A percentile compares a stretch with the other conserved stretches of the same genome.
phyloP scores from a whole-genome alignment of 495 filamentous ascomycete genomes.

The Physcia stellaris region DNA sequence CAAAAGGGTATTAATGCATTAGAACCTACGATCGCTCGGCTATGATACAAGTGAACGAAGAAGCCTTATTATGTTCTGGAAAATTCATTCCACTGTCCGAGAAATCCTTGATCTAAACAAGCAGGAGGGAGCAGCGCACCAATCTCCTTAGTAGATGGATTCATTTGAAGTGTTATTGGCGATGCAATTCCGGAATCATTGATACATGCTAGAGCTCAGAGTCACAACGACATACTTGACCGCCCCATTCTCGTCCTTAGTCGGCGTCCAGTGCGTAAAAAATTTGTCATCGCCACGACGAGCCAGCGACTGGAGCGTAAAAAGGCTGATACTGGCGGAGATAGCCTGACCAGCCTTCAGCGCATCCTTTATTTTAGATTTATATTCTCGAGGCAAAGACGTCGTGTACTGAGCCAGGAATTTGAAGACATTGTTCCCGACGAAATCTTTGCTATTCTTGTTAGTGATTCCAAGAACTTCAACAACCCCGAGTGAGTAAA shows the following conservation, averaged over 20 bases:
- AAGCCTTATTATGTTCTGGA: too few species aligned
- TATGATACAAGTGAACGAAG: too few species aligned
- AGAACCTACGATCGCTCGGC: too few species aligned
- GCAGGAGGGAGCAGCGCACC: too few species aligned
- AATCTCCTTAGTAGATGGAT: too few species aligned
- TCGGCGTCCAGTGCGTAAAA: conserved; percentile 40
- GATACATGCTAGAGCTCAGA: conserved; percentile 16
- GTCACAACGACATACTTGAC: conserved; percentile 34
- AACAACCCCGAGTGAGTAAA: conserved; percentile 24
- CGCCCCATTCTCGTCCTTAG: conserved; percentile 34
- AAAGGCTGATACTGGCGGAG: conserved; percentile 25
- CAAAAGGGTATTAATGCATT: too few species aligned
- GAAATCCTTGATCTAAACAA: too few species aligned
- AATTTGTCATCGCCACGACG: conserved; percentile 25
- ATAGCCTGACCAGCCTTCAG: conserved; percentile 27
- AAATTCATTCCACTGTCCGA: too few species aligned
- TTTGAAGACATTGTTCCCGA: conserved; percentile 35
- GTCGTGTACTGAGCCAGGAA: conserved; percentile 27
- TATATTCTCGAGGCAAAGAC: conserved; percentile 24
- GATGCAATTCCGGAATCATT: too few species aligned
- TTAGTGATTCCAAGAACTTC: conserved; percentile 29
- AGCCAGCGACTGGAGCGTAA: conserved; percentile 12
- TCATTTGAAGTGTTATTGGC: too few species aligned
- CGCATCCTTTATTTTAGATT: conserved; percentile 22
- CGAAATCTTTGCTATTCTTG: conserved; percentile 20